Evolutionary conservation across 192 early-diverging fungal genomes (phyloP).

Genomic region (Gonapodya sp.): DNA sequence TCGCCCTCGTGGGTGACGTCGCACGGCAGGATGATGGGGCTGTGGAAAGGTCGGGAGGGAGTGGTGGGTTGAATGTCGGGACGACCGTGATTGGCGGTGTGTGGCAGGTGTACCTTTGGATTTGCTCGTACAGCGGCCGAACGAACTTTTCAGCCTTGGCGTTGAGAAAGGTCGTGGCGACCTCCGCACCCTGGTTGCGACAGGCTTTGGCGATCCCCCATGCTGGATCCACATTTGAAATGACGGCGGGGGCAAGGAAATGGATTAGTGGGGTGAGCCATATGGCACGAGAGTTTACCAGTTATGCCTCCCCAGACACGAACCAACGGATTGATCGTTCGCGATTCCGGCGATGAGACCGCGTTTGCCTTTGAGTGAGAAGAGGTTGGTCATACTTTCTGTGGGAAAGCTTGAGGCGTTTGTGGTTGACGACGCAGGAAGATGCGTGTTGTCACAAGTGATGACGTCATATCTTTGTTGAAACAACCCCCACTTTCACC

Average conservation of each 20-base stretch:
- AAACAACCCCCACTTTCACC: too few relatives aligned
- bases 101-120: background rate
- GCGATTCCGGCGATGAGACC: conserved; percentile 5
- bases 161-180: background rate
- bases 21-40: background rate
- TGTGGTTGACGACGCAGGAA: too few relatives aligned
- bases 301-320: background rate
- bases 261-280: background rate
- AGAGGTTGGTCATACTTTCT: too few relatives aligned
- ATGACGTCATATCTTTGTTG: too few relatives aligned
- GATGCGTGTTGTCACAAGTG: too few relatives aligned
- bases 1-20: background rate
- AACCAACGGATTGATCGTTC: conserved; percentile 8
- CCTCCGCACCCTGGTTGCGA: background rate
- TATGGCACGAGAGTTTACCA: background rate
- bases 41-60: background rate
- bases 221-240: too few relatives aligned
- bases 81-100: background rate
- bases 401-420: too few relatives aligned
- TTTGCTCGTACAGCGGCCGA: background rate
- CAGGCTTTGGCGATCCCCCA: background rate
- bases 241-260: too few relatives aligned
- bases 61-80: background rate
- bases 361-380: background rate
- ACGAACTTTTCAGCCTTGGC: background rate